Evolutionary conservation across 305 asterid genomes (phyloP), one percentile per base, ranked within the genome.

Genomic region (Fraxinus ornus): DNA sequence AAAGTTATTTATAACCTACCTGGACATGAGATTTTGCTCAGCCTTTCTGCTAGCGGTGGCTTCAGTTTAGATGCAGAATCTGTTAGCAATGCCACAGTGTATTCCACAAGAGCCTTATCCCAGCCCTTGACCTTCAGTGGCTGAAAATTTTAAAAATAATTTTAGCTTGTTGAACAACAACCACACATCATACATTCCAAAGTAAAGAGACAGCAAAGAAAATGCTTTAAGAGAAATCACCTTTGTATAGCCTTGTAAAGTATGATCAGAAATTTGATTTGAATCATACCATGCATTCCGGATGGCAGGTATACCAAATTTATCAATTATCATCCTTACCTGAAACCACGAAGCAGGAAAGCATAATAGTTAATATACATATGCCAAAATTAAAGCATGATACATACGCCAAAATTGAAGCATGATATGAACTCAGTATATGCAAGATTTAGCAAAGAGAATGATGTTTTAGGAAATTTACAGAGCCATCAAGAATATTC

Each of bases 101-200:
- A 91, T 81, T 96, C 99, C 76, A 82, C 93, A 49, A 96, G 91
- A 79, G 98, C 99, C 84, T 71, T 89, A 83, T 96, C 99, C 99
- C 98, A 96, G 86, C 93, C 98, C 87, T 94, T 96, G 78, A 92
- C 90, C 87, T 87, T 92, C 84, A 96, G 80, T 7, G 98, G 97
- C 99, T 96, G 92, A 83, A 88, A 71, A 78, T 70, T 22, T 26
- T 19, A 35, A 71, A 71, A 79, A 76, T n/a, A 80, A 35, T 22
- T 32, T 52, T 60, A 60, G 64, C 73, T 81, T 76, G 77, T 73
- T 81, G 60, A 68, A 21, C 2, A n/a, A 15, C 13, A 17, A 37
- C 78, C 7, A 24, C 10, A 26, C 6, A 41, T 24, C 19, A 75
- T 47, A 22, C 76, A 55, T 64, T 77, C 78, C 12, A 15, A 41